Percentiles rank a stretch among this genome's conserved stretches.
phyloP scores from a whole-genome alignment of 306 rosid genomes.

The Mucuna pruriens region DNA sequence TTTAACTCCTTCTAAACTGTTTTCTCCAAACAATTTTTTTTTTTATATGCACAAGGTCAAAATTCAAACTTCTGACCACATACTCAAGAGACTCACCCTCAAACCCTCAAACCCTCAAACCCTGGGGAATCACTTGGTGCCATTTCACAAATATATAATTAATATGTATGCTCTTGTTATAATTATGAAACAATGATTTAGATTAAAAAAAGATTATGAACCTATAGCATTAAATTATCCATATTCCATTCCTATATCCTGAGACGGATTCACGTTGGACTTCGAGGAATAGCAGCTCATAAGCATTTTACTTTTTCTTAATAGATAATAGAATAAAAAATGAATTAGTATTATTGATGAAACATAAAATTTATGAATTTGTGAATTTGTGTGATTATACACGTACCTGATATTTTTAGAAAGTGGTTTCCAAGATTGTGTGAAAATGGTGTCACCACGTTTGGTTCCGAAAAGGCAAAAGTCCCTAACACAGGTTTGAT shows the following conservation, averaged over 20 bases:
- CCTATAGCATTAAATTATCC: background rate
- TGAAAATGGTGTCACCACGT: conserved; percentile 76
- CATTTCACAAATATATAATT: background rate
- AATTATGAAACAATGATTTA: background rate
- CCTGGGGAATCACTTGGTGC: too few species aligned
- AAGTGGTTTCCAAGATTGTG: conserved; percentile 82
- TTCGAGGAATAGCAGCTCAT: too few species aligned
- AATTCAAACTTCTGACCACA: too few species aligned
- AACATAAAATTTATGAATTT: background rate
- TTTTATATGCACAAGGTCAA: too few species aligned
- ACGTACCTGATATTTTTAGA: conserved; percentile 59
- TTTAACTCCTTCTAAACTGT: too few species aligned
- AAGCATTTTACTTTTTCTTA: background rate
- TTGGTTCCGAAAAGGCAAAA: conserved; percentile 56
- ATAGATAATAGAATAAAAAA: too few species aligned
- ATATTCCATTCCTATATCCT: background rate
- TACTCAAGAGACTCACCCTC: too few species aligned
- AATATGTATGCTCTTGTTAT: background rate
- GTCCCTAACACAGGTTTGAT: conserved; percentile 49
- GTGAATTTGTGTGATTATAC: too few species aligned
- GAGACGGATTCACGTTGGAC: too few species aligned
- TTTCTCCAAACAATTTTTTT: too few species aligned
- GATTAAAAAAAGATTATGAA: background rate
- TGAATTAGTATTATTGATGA: background rate
- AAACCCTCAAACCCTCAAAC: too few species aligned